Base-by-base conservation (phyloP, 306 rosid species). In the Alnus rubra region DNA sequence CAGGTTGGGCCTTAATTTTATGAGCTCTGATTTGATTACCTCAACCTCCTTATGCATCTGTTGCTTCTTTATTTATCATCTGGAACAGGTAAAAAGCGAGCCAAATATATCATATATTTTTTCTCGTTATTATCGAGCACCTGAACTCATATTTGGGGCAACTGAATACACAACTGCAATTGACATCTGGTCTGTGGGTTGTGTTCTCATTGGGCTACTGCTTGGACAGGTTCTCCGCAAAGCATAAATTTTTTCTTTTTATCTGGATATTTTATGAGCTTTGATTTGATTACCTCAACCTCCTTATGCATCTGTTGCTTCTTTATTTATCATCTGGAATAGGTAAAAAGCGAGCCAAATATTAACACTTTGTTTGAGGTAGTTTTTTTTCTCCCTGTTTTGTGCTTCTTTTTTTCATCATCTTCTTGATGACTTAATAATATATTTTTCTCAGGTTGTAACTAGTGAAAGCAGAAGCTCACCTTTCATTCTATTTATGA, bases 401-500 rank as follows among this genome's bases (percentile, higher is more conserved):
- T 42, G 58, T 76, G 75, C 16, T 58, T 49, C n/a, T n/a, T n/a
- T n/a, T n/a, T n/a, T n/a, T n/a, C 77, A 74, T 37, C 30, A 63
- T 51, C 74, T 77, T 55, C 77, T 82, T n/a, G 50, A 59, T 52
- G n/a, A n/a, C n/a, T n/a, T n/a, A n/a, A n/a, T n/a, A n/a, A n/a
- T n/a, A n/a, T n/a, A n/a, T n/a, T n/a, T n/a, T n/a, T n/a, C n/a
- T n/a, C n/a, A n/a, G n/a, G n/a, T n/a, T n/a, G n/a, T n/a, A n/a
- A n/a, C n/a, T 7, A 84, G 83, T 80, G 97, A 90, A 89, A 96
- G 99, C 89, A 87, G 96, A 84, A 78, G 82, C 79, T 84, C 82
- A 49, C 99, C 99, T 74, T 91, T 96, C 87, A 91, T 96, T 83
- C 86, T 96, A 92, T 96, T 96, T 89, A 90, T 96, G 96, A 96